Evolutionary conservation across 2,329 filamentous ascomycete species (phyloP).

Genomic region (Shiraia bambusicola): DNA sequence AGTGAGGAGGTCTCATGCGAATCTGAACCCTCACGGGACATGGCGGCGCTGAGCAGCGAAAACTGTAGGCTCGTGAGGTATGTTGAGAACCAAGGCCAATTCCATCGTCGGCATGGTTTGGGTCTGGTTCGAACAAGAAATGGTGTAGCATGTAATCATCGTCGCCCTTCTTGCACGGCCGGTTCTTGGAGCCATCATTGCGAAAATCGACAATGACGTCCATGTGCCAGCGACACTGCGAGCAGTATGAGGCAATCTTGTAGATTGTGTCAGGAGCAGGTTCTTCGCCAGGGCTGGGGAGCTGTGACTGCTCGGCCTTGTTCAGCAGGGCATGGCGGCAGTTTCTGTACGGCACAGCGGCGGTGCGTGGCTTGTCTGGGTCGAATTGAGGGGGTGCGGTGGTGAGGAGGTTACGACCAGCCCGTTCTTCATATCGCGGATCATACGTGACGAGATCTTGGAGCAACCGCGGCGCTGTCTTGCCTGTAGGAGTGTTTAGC

Average conservation of each 20-base stretch:
- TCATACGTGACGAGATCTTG: conserved; percentile 57
- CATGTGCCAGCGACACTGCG: conserved; percentile 63
- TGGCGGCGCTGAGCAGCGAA: conserved; percentile 59
- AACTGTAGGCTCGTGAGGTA: conserved; percentile 43
- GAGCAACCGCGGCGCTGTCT: conserved; percentile 53
- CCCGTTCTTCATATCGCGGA: conserved; percentile 48
- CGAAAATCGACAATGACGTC: conserved; percentile 58
- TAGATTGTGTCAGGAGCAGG: conserved; percentile 48
- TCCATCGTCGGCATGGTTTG: conserved; percentile 12
- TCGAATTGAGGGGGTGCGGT: conserved; percentile 58
- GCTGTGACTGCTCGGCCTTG: conserved; percentile 58
- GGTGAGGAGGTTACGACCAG: conserved; percentile 58
- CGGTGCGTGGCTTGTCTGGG: conserved; percentile 34
- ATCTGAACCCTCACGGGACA: conserved; percentile 59
- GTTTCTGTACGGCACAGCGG: conserved; percentile 44
- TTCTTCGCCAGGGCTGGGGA: conserved; percentile 47
- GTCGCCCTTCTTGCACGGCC: conserved; percentile 48
- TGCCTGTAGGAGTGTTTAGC: conserved; percentile 40
- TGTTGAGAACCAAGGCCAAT: conserved; percentile 20
- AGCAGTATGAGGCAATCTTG: conserved; percentile 62
- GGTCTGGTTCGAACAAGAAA: conserved; percentile 43
- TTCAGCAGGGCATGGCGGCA: conserved; percentile 62
- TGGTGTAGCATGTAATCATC: conserved; percentile 62
- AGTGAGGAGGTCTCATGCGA: conserved; percentile 54
- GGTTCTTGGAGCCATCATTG: conserved; percentile 37